These are phyloP conservation scores for Ascochyta clinopodiicola DNA, from an alignment of 2,329 filamentous ascomycete genomes.

Conservation along the genomic window DNA sequence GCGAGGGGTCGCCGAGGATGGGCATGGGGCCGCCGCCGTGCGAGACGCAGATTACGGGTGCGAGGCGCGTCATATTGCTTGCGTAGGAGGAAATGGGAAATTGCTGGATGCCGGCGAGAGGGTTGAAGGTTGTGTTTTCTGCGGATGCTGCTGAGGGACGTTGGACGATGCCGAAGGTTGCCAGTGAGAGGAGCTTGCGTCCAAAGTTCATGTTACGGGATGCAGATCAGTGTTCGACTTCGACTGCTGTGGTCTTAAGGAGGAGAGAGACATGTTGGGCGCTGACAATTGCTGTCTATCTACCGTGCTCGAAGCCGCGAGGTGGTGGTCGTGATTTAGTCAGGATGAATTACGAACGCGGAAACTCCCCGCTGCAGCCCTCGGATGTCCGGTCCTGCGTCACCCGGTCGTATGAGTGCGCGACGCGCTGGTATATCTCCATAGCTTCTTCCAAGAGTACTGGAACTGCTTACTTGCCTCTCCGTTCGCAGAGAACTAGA, in stretches of 20 bases:
- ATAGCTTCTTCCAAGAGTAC: not conserved
- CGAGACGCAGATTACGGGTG: conserved; percentile 49
- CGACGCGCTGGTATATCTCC: not conserved
- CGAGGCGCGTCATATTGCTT: conserved; percentile 42
- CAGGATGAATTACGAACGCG: conserved; percentile 25
- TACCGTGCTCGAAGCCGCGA: not conserved
- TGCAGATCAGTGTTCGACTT: not conserved
- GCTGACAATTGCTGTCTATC: conserved; percentile 13
- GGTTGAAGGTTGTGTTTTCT: conserved; percentile 35
- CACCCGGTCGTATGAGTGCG: conserved; percentile 15
- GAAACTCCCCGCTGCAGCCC: conserved; percentile 26
- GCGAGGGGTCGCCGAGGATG: conserved; percentile 61
- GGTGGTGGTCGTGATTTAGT: conserved; percentile 21
- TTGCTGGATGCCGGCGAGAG: conserved; percentile 34
- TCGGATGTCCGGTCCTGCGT: not conserved
- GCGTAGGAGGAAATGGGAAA: conserved; percentile 32
- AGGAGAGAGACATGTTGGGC: conserved; percentile 7
- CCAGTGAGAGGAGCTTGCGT: conserved; percentile 20
- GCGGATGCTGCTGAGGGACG: conserved; percentile 17
- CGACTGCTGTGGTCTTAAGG: conserved; percentile 3
- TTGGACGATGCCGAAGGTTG: conserved; percentile 17
- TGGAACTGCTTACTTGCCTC: not conserved
- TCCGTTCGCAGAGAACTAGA: not conserved
- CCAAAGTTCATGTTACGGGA: conserved; percentile 25
- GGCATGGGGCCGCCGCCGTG: conserved; percentile 62